Evolutionary conservation across 2,329 filamentous ascomycete genomes (phyloP).

Genomic region (Zymoseptoria tritici): DNA sequence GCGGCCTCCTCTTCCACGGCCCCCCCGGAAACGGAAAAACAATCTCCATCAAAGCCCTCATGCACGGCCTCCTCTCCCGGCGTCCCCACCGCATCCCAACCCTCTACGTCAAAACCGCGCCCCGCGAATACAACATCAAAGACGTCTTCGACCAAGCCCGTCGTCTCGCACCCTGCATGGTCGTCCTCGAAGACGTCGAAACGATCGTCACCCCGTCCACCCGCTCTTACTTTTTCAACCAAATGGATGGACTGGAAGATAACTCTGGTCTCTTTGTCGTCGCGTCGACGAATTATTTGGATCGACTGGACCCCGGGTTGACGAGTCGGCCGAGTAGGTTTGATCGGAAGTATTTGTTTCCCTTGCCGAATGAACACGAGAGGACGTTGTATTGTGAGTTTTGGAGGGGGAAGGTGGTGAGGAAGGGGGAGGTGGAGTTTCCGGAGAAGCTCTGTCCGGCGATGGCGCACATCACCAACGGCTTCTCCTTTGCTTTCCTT

Average conservation of each 20-base stretch:
- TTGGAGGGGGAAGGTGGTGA: conserved; percentile 52
- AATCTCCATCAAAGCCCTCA: conserved; percentile 35
- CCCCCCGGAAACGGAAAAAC: conserved; percentile 39
- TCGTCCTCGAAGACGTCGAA: conserved; percentile 66
- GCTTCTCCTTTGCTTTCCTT: conserved; percentile 62
- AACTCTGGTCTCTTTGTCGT: conserved; percentile 64
- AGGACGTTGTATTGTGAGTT: conserved; percentile 54
- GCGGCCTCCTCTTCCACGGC: conserved; percentile 27
- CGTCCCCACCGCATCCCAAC: conserved; percentile 31
- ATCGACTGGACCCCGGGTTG: conserved; percentile 57
- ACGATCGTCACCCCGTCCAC: conserved; percentile 56
- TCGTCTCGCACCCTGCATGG: conserved; percentile 56
- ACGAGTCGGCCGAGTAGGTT: conserved; percentile 57
- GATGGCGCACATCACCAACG: conserved; percentile 54
- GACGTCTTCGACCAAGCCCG: conserved; percentile 53
- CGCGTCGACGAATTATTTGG: conserved; percentile 41
- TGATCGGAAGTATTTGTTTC: conserved; percentile 60
- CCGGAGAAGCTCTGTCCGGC: conserved; percentile 49
- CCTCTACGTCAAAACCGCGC: conserved; percentile 35
- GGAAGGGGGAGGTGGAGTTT: conserved; percentile 53
- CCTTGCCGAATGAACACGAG: conserved; percentile 43
- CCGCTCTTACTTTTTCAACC: conserved; percentile 63
- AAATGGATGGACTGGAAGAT: conserved; percentile 59
- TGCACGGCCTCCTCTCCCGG: conserved; percentile 35
- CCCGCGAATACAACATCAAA: conserved; percentile 38